phyloP scores from a whole-genome alignment of 768 basidiomycete species.

The Tulasnella sp. region DNA sequence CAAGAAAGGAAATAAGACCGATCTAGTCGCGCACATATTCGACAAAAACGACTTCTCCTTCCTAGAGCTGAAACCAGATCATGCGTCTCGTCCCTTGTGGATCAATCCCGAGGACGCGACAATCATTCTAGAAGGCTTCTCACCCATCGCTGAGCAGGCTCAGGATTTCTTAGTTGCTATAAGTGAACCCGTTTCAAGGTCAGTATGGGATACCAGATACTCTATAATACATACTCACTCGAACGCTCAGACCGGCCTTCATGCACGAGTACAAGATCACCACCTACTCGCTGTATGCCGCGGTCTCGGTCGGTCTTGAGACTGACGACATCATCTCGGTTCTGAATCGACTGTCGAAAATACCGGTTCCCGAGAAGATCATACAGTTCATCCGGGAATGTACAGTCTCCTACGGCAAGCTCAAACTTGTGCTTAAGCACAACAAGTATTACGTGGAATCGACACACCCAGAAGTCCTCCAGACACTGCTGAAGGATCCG shows the following conservation, averaged over 20 bases:
- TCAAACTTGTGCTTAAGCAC: conserved; percentile 94
- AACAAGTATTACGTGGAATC: conserved; percentile 98
- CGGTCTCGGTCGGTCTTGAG: conserved; percentile 94
- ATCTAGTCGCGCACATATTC: conserved; percentile 25
- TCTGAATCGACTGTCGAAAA: conserved; percentile 75
- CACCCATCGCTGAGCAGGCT: conserved; percentile 93
- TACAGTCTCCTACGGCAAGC: conserved; percentile 94
- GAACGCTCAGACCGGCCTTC: conserved; percentile 65
- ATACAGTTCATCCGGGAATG: conserved; percentile 81
- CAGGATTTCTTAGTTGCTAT: conserved; percentile 98
- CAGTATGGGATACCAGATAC: too few species aligned
- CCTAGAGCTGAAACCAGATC: conserved; percentile 82
- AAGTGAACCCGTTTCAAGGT: conserved; percentile 98
- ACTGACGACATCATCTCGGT: conserved; percentile 99
- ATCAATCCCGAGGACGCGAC: conserved; percentile 85
- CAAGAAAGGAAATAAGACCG: conserved; percentile 6
- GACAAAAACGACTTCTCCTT: conserved; percentile 77
- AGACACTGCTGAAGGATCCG: conserved; percentile 74
- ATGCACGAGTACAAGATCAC: conserved; percentile 99
- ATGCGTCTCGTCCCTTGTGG: conserved; percentile 88
- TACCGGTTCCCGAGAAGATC: conserved; percentile 84
- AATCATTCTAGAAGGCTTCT: conserved; percentile 96
- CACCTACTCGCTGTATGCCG: conserved; percentile 94
- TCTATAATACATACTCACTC: background rate
- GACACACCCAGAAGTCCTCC: conserved; percentile 85